A percentile compares a stretch with the other conserved stretches of the same genome.
Evolutionary conservation across 768 basidiomycete genomes (phyloP).

Genomic region (Tricholoma matsutake): DNA sequence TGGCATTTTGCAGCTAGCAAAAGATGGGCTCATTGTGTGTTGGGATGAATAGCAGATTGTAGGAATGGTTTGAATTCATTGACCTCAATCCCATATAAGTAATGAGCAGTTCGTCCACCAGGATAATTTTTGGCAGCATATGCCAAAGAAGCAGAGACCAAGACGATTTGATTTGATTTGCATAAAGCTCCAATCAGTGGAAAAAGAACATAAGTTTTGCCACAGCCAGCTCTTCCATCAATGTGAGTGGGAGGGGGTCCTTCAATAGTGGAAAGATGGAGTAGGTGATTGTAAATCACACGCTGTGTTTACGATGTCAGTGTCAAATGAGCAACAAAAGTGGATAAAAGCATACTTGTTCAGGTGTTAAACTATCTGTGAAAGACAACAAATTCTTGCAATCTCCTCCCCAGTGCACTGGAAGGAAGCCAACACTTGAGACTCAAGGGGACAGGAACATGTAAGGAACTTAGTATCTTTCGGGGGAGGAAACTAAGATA

Average conservation of each 20-base stretch:
- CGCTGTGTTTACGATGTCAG: conserved; percentile 1
- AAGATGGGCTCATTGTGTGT: not conserved
- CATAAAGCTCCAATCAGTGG: conserved; percentile 31
- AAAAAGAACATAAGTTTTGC: conserved; percentile 37
- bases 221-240: no score
- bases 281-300: conserved; percentile 6
- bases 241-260: conserved; percentile 23
- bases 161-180: conserved; percentile 16
- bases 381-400: not conserved
- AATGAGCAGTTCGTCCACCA: conserved; percentile 36
- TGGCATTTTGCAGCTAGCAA: not conserved
- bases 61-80: not conserved
- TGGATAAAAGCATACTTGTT: not conserved
- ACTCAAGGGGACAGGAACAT: no score
- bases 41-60: not conserved
- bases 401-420: not conserved
- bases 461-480: no score
- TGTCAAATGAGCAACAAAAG: conserved; percentile 9
- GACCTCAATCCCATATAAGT: conserved; percentile 33
- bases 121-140: conserved; percentile 38
- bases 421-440: no score
- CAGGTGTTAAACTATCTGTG: not conserved
- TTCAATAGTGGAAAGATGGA: not conserved
- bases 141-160: conserved; percentile 36
- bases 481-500: no score